phyloP scores from a whole-genome alignment of 140 eudicot species.

The Cichorium intybus region DNA sequence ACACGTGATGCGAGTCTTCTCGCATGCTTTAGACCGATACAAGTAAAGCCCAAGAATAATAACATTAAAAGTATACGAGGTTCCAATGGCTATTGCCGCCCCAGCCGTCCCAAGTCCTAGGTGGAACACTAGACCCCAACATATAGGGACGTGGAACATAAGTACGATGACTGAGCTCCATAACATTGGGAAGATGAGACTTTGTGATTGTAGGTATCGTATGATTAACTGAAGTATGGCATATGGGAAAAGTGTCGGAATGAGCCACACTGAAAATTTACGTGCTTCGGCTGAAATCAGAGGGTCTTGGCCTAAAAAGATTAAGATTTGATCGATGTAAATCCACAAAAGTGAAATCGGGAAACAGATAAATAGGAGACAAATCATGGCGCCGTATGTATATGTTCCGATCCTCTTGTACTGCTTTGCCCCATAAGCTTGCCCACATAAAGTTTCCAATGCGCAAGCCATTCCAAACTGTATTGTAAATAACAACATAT shows the following conservation, averaged over 20 bases:
- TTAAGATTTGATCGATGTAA: constrained; percentile 48
- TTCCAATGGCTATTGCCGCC: constrained; percentile 46
- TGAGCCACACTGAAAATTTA: constrained; percentile 40
- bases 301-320: constrained; percentile 59
- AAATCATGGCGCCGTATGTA: constrained; percentile 44
- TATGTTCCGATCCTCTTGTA: constrained; percentile 45
- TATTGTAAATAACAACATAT: too few relatives aligned
- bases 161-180: constrained; percentile 46
- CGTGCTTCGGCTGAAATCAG: constrained; percentile 38
- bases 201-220: constrained; percentile 65
- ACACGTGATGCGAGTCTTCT: constrained; percentile 24
- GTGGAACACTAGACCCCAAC: constrained; percentile 43
- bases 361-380: constrained; percentile 53
- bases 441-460: constrained; percentile 72
- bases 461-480: constrained; percentile 79
- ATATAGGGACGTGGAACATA: constrained; percentile 37
- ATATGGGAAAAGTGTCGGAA: constrained; percentile 52
- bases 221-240: constrained; percentile 57
- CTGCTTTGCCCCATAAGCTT: constrained; percentile 72
- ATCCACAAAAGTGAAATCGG: constrained; percentile 46
- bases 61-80: constrained; percentile 29
- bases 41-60: constrained; percentile 25
- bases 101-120: constrained; percentile 32
- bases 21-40: constrained; percentile 26
- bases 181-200: constrained; percentile 70